Conservation (phyloP, 1,284 basidiomycete genomes). For the Mycosarcoma mackinlayi region DNA sequence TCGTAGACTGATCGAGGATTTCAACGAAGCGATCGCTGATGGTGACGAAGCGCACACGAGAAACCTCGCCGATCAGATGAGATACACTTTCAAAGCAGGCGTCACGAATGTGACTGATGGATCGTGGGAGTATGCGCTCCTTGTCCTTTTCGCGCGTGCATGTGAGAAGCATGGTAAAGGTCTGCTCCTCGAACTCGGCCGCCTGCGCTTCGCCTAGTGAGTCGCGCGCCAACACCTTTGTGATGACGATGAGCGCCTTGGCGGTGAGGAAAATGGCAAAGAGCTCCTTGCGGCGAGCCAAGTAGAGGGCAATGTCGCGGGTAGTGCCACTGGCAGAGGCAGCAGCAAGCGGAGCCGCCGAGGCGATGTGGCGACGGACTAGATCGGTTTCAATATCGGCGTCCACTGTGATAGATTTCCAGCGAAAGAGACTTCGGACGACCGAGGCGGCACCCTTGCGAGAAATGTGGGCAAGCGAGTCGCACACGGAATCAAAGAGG, state of each 20-base stretch:
- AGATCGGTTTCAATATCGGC: conserved; percentile 30
- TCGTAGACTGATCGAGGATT: conserved; percentile 57
- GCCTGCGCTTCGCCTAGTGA: conserved; percentile 44
- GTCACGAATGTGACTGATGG: conserved; percentile 49
- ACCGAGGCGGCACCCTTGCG: conserved; percentile 85
- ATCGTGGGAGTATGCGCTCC: conserved; percentile 39
- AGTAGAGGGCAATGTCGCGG: conserved; percentile 42
- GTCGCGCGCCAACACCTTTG: conserved; percentile 28
- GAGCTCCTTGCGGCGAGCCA: conserved; percentile 52
- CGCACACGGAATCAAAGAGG: conserved; percentile 82
- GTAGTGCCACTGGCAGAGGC: conserved; percentile 20
- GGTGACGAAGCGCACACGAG: conserved; percentile 54
- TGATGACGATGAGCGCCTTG: conserved; percentile 42
- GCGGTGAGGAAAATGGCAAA: conserved; percentile 49
- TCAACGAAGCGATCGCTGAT: conserved; percentile 63
- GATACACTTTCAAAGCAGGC: conserved; percentile 60
- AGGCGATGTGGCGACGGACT: conserved; percentile 37
- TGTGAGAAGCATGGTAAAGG: conserved; percentile 58
- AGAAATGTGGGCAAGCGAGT: conserved; percentile 85
- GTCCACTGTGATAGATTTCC: conserved; percentile 73
- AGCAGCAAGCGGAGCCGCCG: conserved; percentile 11
- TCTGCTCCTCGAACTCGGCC: conserved; percentile 45
- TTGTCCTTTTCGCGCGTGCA: conserved; percentile 59
- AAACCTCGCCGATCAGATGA: conserved; percentile 61
- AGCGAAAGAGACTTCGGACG: conserved; percentile 85